Base-by-base conservation (phyloP, 352 stramenopile genomes). In the Phytophthora brassicae region DNA sequence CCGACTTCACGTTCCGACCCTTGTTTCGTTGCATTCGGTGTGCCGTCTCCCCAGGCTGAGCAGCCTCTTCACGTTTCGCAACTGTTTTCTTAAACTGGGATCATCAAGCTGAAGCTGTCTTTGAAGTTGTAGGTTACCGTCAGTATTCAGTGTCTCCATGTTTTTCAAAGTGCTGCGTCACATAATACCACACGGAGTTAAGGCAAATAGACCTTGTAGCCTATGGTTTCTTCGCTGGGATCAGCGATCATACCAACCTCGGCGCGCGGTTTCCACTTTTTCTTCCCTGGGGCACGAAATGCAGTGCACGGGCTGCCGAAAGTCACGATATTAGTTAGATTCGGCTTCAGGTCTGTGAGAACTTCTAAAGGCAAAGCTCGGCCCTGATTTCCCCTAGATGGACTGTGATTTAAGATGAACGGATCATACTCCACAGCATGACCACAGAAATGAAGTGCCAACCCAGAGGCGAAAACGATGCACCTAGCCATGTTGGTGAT, bases 391-490 rank as follows among this genome's bases (percentile, higher is more conserved):
- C 50, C 41, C 0, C 20, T 56, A 0, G 48, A 74, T 12, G 63
- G 36, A 19, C 50, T 66, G 0, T 63, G 17, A 22, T 72, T 79
- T 0, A 74, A 45, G 0, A 79, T 44, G 45, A 72, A 74, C 3
- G 45, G 38, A 0, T 56, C 71, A 20, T 75, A 72, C 43, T 75
- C 31, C 2, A 57, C 63, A 0, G 63, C 58, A 20, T 74, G 45
- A 2, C 66, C 59, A 58, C 71, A 74, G 33, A 31, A 31, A 31
- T 31, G 8, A 31, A 31, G 26, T 31, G 26, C 26, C 26, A 31
- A 8, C 26, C 26, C 26, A 4, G 26, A 31, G 26, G 26, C 26
- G 26, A 31, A 31, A 8, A 31, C 8, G 4, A 31, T 31, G 26
- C 26, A 31, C 26, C 26, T 31, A 8, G 26, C 26, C 26, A 31